A percentile compares a stretch with the other conserved stretches of the same genome.
Evolutionary conservation across 805 yeast species (phyloP).

Genomic region (Torulaspora quercuum): DNA sequence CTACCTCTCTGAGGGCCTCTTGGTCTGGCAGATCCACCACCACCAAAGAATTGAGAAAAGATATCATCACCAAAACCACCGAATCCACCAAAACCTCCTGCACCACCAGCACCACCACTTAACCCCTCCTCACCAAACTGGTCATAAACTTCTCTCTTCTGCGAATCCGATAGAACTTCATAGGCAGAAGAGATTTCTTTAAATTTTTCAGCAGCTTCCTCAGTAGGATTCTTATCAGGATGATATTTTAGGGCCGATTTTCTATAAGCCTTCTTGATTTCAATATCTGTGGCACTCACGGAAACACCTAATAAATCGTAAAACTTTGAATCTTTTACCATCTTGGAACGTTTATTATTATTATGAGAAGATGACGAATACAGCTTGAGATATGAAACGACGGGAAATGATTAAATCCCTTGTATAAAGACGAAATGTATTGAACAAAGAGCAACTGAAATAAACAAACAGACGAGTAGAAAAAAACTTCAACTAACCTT

Average conservation of each 20-base stretch:
- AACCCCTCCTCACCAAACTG: slow-evolving; percentile 91
- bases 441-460: no score
- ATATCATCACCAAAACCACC: slow-evolving; percentile 34
- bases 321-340: slow-evolving; percentile 79
- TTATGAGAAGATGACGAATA: slow-evolving; percentile 7
- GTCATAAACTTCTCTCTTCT: slow-evolving; percentile 87
- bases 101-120: slow-evolving; percentile 70
- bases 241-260: slow-evolving; percentile 75
- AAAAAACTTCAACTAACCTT: no score
- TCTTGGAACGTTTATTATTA: slow-evolving; percentile 34
- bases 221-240: slow-evolving; percentile 74
- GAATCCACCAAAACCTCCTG: slow-evolving; percentile 58
- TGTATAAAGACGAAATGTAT: no score
- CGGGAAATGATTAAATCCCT: no score
- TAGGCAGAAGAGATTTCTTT: slow-evolving; percentile 86
- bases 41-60: slow-evolving; percentile 78
- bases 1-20: slow-evolving; percentile 85
- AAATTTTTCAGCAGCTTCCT: slow-evolving; percentile 93
- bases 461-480: no score
- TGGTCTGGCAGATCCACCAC: slow-evolving; percentile 63
- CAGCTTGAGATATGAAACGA: slow-evolving; percentile 14
- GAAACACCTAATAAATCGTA: slow-evolving; percentile 73
- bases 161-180: slow-evolving; percentile 80
- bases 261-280: slow-evolving; percentile 80
- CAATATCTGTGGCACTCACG: slow-evolving; percentile 62